A percentile compares a stretch with the other conserved stretches of the same genome.
Evolutionary conservation across 169 alveolate species (phyloP).

Genomic region (Eimeria brunetti): DNA sequence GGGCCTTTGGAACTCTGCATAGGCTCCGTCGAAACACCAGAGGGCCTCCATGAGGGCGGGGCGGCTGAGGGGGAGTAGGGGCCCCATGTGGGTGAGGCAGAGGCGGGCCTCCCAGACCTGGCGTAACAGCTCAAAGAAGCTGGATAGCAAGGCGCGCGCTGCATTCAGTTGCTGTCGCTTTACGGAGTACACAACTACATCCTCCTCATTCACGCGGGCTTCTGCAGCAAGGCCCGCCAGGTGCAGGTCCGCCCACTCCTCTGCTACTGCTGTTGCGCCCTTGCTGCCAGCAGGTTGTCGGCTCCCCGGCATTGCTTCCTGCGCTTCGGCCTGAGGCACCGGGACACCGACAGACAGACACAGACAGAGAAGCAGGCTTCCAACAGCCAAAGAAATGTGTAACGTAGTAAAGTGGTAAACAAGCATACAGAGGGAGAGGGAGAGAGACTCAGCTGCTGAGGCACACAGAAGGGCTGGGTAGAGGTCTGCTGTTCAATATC

Average conservation of each 20-base stretch:
- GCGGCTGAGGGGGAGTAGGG: slow-evolving; percentile 13
- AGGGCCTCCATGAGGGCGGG: slow-evolving; percentile 38
- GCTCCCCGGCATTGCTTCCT: not conserved
- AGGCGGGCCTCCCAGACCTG: slow-evolving; percentile 62
- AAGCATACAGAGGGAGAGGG: not conserved
- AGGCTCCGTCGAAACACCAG: slow-evolving; percentile 4
- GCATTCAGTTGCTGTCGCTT: slow-evolving; percentile 23
- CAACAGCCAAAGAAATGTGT: not conserved
- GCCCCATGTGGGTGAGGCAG: slow-evolving; percentile 58
- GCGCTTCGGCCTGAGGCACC: not conserved
- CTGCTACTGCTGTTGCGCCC: not conserved
- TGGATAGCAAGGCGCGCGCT: not conserved
- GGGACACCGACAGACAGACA: not conserved
- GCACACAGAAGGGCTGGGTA: not conserved
- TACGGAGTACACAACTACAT: slow-evolving; percentile 34
- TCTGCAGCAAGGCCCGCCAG: slow-evolving; percentile 20
- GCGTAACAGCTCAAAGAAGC: slow-evolving; percentile 43
- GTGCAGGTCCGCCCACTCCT: slow-evolving; percentile 19
- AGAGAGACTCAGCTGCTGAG: not conserved
- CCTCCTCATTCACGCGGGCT: slow-evolving; percentile 29
- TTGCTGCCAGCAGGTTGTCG: not conserved
- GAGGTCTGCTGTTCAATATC: not conserved
- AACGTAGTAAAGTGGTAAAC: not conserved
- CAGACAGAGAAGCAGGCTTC: not conserved
- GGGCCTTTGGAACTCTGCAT: not conserved